phyloP scores from a whole-genome alignment of 352 stramenopile species.

The Phytophthora quininea region DNA sequence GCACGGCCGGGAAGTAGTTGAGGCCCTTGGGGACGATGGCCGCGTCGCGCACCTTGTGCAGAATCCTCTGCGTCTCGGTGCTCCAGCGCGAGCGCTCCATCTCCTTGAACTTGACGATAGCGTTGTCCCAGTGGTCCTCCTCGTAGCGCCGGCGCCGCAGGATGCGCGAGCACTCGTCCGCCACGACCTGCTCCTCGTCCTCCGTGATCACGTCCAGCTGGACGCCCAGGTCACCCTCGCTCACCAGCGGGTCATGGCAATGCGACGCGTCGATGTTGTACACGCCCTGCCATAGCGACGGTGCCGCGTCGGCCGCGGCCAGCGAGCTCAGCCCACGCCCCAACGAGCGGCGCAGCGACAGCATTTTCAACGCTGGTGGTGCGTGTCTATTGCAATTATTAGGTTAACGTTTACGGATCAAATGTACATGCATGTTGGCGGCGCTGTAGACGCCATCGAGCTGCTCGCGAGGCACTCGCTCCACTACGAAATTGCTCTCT shows the following conservation, averaged over 20 bases:
- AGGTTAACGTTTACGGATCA: conserved; percentile 31
- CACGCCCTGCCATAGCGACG: conserved; percentile 34
- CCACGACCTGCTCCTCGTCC: conserved; percentile 72
- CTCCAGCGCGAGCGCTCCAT: conserved; percentile 88
- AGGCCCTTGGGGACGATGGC: conserved; percentile 66
- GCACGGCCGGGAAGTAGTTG: conserved; percentile 73
- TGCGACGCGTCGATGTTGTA: conserved; percentile 64
- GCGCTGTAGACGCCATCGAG: conserved; percentile 53
- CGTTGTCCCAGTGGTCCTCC: conserved; percentile 83
- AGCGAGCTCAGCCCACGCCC: conserved; percentile 26
- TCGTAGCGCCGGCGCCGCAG: conserved; percentile 81
- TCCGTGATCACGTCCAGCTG: conserved; percentile 74
- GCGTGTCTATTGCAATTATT: conserved; percentile 9
- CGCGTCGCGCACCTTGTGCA: conserved; percentile 67
- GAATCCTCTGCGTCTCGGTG: conserved; percentile 61
- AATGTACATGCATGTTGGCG: conserved; percentile 49
- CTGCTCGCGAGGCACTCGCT: conserved; percentile 35
- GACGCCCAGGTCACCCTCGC: conserved; percentile 64
- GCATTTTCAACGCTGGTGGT: conserved; percentile 21
- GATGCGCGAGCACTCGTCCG: conserved; percentile 71
- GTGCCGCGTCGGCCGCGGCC: neutral
- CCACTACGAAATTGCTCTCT: conserved; percentile 33
- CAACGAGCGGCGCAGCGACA: conserved; percentile 13
- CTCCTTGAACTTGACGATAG: conserved; percentile 90
- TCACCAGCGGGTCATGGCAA: conserved; percentile 63